Percentiles rank a stretch among this genome's conserved stretches.
Conservation (phyloP, 192 early-diverging fungal genomes). For the Gigaspora rosea region DNA sequence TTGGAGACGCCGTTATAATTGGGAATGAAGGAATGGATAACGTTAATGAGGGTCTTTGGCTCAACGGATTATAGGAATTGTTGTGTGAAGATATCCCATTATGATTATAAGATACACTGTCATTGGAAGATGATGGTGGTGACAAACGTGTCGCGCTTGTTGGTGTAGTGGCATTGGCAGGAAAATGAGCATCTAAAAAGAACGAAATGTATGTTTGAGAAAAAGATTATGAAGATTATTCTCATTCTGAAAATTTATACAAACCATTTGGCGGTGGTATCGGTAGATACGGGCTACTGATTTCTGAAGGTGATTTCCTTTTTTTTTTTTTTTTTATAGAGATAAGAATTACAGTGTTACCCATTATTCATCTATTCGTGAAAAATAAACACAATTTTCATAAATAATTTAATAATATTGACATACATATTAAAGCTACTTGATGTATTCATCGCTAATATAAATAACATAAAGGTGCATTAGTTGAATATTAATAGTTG, state of each 20-base stretch:
- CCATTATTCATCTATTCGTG: neutral
- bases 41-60: constrained; percentile 19
- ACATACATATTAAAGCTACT: constrained; percentile 23
- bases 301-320: constrained; percentile 34
- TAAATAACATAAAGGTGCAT: neutral
- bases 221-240: neutral
- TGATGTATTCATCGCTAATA: constrained; percentile 19
- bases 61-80: constrained; percentile 15
- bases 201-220: no score
- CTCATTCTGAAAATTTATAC: neutral
- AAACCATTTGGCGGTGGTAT: constrained; percentile 27
- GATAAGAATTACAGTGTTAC: neutral
- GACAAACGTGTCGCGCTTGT: constrained; percentile 29
- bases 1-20: constrained; percentile 22
- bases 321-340: neutral
- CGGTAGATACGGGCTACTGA: constrained; percentile 25
- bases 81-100: constrained; percentile 22
- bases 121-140: constrained; percentile 29
- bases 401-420: no score
- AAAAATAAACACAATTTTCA: no score
- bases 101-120: constrained; percentile 20
- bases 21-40: constrained; percentile 32
- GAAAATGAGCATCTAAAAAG: constrained; percentile 18
- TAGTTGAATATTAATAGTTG: neutral
- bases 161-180: constrained; percentile 29